A percentile compares a stretch with the other conserved stretches of the same genome.
Conservation (phyloP, 495 filamentous ascomycete genomes). For the Talaromyces adpressus region DNA sequence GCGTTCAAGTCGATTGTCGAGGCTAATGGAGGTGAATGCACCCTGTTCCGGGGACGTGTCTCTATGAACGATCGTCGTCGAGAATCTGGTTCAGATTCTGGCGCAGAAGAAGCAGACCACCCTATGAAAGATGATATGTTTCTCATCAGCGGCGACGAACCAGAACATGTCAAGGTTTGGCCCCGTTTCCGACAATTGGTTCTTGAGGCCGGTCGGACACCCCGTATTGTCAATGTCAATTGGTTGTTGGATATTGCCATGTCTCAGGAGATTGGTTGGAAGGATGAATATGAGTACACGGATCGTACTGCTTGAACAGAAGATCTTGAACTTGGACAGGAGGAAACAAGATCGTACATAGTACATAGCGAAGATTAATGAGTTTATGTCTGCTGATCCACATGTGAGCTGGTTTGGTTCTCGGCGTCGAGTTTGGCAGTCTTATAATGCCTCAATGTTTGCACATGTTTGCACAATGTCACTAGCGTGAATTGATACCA, state of each 20-base stretch:
- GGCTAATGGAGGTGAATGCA: constrained; percentile 79
- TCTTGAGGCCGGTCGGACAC: constrained; percentile 57
- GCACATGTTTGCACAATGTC: not conserved
- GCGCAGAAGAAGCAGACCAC: constrained; percentile 50
- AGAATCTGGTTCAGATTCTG: constrained; percentile 28
- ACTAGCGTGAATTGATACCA: not conserved
- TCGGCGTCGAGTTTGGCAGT: not conserved
- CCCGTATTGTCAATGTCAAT: constrained; percentile 71
- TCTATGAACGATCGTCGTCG: constrained; percentile 44
- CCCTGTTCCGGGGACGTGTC: constrained; percentile 66
- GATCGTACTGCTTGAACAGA: not conserved
- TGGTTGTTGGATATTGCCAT: constrained; percentile 89
- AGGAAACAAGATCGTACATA: not conserved
- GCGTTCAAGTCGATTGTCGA: constrained; percentile 77
- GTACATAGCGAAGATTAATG: constrained; percentile 1
- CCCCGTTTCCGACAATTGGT: constrained; percentile 72
- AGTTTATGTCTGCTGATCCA: not conserved
- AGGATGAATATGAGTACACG: constrained; percentile 51
- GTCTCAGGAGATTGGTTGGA: constrained; percentile 65
- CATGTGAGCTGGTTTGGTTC: not conserved
- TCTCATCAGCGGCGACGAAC: constrained; percentile 56
- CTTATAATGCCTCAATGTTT: not conserved
- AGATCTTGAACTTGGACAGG: constrained; percentile 13
- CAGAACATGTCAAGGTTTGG: constrained; percentile 72
- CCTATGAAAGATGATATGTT: constrained; percentile 65